Percentiles rank a stretch among this genome's conserved stretches.
phyloP scores from a whole-genome alignment of 768 basidiomycete genomes.

The Ephemerocybe angulata region DNA sequence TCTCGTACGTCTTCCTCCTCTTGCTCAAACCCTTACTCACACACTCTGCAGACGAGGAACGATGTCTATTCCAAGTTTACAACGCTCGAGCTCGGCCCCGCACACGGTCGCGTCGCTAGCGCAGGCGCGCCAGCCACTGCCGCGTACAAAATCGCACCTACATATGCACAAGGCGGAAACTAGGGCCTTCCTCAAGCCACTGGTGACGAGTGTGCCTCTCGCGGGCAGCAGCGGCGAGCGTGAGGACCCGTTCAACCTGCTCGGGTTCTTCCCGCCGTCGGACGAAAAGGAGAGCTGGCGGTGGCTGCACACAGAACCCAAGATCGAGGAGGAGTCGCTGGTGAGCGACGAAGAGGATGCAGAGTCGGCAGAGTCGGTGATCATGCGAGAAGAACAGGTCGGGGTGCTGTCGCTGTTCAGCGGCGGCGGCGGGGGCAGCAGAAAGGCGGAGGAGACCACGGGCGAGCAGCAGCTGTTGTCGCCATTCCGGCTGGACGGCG shows the following conservation, averaged over 20 bases:
- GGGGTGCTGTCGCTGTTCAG: slow-evolving; percentile 38
- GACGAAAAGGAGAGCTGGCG: slow-evolving; percentile 33
- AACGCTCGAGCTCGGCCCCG: slow-evolving; percentile 29
- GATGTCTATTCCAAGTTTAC: not conserved
- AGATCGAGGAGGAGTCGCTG: slow-evolving; percentile 22
- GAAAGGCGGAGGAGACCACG: not conserved
- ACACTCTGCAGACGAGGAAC: not conserved
- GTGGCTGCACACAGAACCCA: slow-evolving; percentile 36
- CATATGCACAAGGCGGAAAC: slow-evolving; percentile 12
- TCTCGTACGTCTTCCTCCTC: not conserved
- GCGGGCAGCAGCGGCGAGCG: slow-evolving; percentile 16
- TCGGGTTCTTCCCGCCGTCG: slow-evolving; percentile 45
- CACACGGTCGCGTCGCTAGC: slow-evolving; percentile 19
- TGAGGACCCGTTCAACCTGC: slow-evolving; percentile 48
- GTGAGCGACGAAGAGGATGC: slow-evolving; percentile 21
- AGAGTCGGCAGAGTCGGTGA: slow-evolving; percentile 28
- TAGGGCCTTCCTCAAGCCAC: slow-evolving; percentile 10
- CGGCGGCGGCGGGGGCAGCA: not conserved
- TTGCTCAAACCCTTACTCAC: not conserved
- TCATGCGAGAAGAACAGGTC: slow-evolving; percentile 48
- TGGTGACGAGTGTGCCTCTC: slow-evolving; percentile 2
- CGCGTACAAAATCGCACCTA: slow-evolving; percentile 21
- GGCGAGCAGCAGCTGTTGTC: slow-evolving; percentile 28
- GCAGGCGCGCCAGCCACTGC: slow-evolving; percentile 4
- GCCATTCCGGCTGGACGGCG: slow-evolving; percentile 32